Evolutionary conservation across 2,329 filamentous ascomycete species (phyloP).

Genomic region (Alternaria conjuncta): DNA sequence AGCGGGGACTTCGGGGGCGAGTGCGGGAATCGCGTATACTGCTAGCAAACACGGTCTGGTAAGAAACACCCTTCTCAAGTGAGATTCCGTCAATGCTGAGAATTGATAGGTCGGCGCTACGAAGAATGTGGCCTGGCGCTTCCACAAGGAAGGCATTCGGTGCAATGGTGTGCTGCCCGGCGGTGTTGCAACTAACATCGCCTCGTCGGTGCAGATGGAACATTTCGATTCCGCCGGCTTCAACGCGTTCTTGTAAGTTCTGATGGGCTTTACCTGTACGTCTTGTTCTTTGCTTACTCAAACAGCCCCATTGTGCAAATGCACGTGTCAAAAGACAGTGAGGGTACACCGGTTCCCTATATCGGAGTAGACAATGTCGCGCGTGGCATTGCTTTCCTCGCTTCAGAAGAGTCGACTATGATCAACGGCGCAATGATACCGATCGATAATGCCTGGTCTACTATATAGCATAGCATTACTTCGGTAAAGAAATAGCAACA

Average conservation of each 20-base stretch:
- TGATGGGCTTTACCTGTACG: neutral
- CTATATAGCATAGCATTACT: conserved; percentile 17
- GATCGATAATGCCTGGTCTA: conserved; percentile 38
- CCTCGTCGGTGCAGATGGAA: conserved; percentile 31
- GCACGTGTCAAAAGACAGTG: conserved; percentile 30
- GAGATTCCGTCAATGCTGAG: neutral
- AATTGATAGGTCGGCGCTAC: conserved; percentile 51
- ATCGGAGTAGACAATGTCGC: conserved; percentile 33
- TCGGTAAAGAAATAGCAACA: neutral
- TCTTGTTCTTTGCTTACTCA: conserved; percentile 5
- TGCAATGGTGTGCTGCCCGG: conserved; percentile 57
- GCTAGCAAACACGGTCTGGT: conserved; percentile 54
- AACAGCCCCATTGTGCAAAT: conserved; percentile 27
- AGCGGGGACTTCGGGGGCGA: conserved; percentile 46
- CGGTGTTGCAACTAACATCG: conserved; percentile 35
- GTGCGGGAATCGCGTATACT: conserved; percentile 55
- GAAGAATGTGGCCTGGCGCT: conserved; percentile 57
- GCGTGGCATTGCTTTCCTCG: conserved; percentile 26
- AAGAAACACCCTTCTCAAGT: conserved; percentile 9
- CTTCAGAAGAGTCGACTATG: conserved; percentile 35
- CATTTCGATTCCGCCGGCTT: conserved; percentile 29
- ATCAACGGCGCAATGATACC: conserved; percentile 27
- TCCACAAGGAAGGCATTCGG: conserved; percentile 54
- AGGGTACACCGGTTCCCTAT: conserved; percentile 27
- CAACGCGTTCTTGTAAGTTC: conserved; percentile 27